Evolutionary conservation across 1,284 basidiomycete species (phyloP), one percentile per base, ranked within the genome.

Genomic region (Agroathelia rolfsii): DNA sequence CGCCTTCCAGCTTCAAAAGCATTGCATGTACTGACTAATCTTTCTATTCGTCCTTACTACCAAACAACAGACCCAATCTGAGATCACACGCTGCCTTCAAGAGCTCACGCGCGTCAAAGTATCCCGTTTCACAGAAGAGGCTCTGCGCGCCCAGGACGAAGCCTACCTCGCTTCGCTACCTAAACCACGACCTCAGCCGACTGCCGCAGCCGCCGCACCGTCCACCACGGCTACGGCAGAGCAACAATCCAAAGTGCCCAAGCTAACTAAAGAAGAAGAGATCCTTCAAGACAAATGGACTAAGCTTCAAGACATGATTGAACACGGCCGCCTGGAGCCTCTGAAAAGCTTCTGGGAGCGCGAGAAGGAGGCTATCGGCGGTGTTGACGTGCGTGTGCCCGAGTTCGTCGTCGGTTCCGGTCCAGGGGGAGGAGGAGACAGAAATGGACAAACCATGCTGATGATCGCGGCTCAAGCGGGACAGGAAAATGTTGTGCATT

Each of bases 91-190:
- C 9, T 93, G 90, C 51, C 79, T 96, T 39, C 62, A 76, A 36
- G 94, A 98, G 54, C 70, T 99, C 19, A 83, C 82, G 0, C 73
- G 76, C 24, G 80, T 84, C 49, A 96, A 94, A 57, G 59, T 84
- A 3, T 83, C 92, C 2, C 84, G 90, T 48, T 65, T 93, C 19
- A 87, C 88, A 0, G 83, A 90, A 47, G 84, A 86, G 8, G 81
- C 76, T 3, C 74, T 99, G 11, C 76, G 69, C 14, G 80, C 72
- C 10, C 83, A 89, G 48, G 92, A 96, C 51, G 83, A 90, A 45
- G 82, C 78, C 0, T 89, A 84, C 52, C 71, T 92, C 18, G 79
- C 85, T 0, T 87, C 87, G 2, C 67, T 92, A 9, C 85, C 86
- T 0, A 89, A 87, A 51, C 74, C 80, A 0, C 82, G 69, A 46